Conservation (phyloP, 257 asterid species). For the Solanum paucissectum region DNA sequence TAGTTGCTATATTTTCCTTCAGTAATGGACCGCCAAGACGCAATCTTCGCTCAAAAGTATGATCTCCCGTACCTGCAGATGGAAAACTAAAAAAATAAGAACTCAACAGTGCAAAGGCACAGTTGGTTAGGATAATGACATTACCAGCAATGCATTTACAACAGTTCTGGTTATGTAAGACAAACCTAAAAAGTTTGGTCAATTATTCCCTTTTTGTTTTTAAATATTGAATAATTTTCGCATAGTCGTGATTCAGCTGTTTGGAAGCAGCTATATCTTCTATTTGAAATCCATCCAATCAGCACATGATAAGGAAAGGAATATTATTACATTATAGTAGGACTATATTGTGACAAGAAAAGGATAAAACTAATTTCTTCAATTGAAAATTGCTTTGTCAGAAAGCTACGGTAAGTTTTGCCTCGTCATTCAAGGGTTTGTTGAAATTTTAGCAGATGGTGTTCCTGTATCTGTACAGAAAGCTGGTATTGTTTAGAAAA, state of each 20-base stretch:
- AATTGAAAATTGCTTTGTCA: neutral
- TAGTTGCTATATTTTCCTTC: constrained; percentile 89
- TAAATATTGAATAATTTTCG: neutral
- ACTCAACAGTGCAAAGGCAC: neutral
- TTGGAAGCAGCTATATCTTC: neutral
- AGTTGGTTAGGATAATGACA: neutral
- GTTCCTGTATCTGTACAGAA: neutral
- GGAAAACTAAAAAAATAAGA: neutral
- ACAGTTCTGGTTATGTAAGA: neutral
- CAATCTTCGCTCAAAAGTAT: constrained; percentile 78
- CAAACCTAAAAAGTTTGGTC: neutral
- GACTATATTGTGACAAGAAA: neutral
- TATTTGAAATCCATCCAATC: neutral
- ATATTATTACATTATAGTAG: neutral
- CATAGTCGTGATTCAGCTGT: neutral
- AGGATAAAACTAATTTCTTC: neutral
- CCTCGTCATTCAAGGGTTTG: neutral
- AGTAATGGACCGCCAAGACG: constrained; percentile 91
- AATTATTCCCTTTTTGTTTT: neutral
- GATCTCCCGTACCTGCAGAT: constrained; percentile 86
- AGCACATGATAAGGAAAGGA: too few relatives aligned
- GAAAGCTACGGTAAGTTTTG: neutral
- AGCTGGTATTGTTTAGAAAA: neutral
- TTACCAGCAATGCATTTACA: neutral
- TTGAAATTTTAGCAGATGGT: neutral